These are phyloP conservation scores for Brassica napus DNA, from an alignment of 345 rosid species.

Conservation along the genomic window Da-Ae NC_063434.1:25573001-25573500, in stretches of 20 bases:
- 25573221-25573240: neutral
- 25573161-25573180: constrained; percentile 29
- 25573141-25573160: constrained; percentile 14
- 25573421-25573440: too few relatives aligned
- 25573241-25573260: neutral
- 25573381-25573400: neutral
- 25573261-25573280: neutral
- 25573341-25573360: neutral
- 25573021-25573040: neutral
- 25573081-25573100: neutral
- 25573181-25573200: constrained; percentile 26
- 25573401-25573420: too few relatives aligned
- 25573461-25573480: too few relatives aligned
- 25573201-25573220: neutral
- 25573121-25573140: constrained; percentile 23
- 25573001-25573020: neutral
- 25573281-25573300: neutral
- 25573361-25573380: neutral
- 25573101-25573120: neutral
- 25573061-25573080: neutral
- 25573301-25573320: constrained; percentile 24
- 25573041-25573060: neutral
- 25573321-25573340: neutral
- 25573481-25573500: too few relatives aligned
- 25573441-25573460: too few relatives aligned